A percentile compares a stretch with the other conserved stretches of the same genome.
Evolutionary conservation across 2,329 filamentous ascomycete genomes (phyloP).

Genomic region (Fusarium sp.): DNA sequence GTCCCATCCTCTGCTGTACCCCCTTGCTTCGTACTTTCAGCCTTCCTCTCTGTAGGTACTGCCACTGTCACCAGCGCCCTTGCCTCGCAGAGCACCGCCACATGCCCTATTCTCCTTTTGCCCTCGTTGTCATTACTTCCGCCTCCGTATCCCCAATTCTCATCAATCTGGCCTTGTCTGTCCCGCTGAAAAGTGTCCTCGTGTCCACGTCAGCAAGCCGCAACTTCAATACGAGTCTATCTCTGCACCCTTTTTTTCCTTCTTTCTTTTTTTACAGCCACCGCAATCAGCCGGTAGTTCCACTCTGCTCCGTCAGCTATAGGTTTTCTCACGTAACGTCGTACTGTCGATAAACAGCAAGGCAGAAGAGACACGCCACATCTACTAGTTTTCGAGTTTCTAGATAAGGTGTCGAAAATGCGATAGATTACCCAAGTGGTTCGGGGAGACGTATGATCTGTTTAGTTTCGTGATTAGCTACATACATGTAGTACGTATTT

Average conservation of each 20-base stretch:
- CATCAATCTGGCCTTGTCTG: constrained; percentile 19
- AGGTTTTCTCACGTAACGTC: too few species aligned
- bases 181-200: constrained; percentile 19
- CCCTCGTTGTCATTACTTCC: background rate
- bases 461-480: background rate
- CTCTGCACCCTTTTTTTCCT: constrained; percentile 18
- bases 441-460: too few species aligned
- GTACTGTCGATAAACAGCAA: background rate
- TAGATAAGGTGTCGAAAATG: too few species aligned
- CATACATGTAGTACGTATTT: background rate
- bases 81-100: constrained; percentile 15
- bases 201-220: constrained; percentile 44
- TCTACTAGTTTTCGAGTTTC: background rate
- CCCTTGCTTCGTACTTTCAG: background rate
- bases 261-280: constrained; percentile 20
- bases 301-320: constrained; percentile 20
- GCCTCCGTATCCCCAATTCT: constrained; percentile 29
- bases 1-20: background rate
- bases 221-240: constrained; percentile 14
- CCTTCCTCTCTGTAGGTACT: background rate
- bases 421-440: too few species aligned
- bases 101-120: background rate
- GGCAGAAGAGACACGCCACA: constrained; percentile 23
- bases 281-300: constrained; percentile 27
- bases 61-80: background rate